A percentile compares a stretch with the other conserved stretches of the same genome.
Conservation (phyloP, 768 basidiomycete species). For the Leccinum truebloodii region DNA sequence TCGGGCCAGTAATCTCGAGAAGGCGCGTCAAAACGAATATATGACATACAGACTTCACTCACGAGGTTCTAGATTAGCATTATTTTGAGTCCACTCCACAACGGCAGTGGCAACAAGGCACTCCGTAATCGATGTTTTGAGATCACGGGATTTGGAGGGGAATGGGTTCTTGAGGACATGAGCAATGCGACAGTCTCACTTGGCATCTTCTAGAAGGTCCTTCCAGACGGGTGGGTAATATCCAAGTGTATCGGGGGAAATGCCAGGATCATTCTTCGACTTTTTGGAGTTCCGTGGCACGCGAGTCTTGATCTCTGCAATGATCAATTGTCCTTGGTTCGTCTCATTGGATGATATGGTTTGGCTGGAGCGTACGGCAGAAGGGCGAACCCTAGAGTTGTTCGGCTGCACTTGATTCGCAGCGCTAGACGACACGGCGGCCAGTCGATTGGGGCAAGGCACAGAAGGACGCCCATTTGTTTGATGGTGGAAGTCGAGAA, state of each 20-base stretch:
- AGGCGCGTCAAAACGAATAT: too few species aligned
- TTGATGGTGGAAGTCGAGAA: neutral
- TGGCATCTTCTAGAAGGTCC: too few species aligned
- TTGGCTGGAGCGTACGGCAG: too few species aligned
- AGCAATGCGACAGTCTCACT: too few species aligned
- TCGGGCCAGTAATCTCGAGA: too few species aligned
- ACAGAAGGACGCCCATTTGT: neutral
- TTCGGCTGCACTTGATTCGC: neutral
- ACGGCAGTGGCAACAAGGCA: neutral
- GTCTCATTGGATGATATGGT: too few species aligned
- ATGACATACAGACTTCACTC: neutral
- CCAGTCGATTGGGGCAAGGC: neutral
- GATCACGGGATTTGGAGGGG: neutral
- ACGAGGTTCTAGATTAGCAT: neutral
- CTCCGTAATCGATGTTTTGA: neutral
- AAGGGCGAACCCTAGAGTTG: neutral
- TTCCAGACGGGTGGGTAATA: too few species aligned
- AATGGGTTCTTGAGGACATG: too few species aligned
- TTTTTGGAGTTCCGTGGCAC: too few species aligned
- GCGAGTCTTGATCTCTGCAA: neutral
- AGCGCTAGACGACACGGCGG: neutral
- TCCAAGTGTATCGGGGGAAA: too few species aligned
- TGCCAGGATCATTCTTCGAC: too few species aligned
- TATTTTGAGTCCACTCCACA: neutral
- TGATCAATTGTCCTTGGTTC: too few species aligned